These are phyloP conservation scores for Ceratocystis ficicola DNA, from an alignment of 2,329 filamentous ascomycete genomes.

Conservation along the genomic window DNA sequence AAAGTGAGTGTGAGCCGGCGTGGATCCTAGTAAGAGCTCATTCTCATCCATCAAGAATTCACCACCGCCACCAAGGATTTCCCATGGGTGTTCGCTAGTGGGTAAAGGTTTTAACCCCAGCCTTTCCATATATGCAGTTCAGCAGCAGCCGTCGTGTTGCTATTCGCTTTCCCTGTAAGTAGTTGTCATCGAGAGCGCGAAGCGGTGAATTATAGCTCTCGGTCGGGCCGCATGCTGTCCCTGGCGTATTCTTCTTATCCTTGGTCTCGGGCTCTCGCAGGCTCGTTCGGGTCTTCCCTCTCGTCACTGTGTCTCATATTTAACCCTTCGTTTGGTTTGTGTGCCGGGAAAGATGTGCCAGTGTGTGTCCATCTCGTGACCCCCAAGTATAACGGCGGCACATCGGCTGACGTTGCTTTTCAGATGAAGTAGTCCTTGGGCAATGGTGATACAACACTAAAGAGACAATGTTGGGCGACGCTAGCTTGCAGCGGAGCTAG, in stretches of 20 bases:
- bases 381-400: not conserved
- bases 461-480: not conserved
- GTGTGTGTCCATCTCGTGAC: not conserved
- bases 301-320: not conserved
- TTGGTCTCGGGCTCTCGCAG: not conserved
- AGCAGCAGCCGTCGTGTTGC: not conserved
- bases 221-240: not conserved
- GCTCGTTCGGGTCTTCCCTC: not conserved
- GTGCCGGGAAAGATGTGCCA: not conserved
- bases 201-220: not conserved
- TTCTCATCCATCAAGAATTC: not conserved
- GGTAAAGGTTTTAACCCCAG: not conserved
- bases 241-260: conserved; percentile 8
- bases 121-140: not conserved
- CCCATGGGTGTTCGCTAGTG: not conserved
- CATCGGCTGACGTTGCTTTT: conserved; percentile 1
- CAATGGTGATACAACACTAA: not conserved
- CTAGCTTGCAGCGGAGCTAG: not conserved
- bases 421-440: not conserved
- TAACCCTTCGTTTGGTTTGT: not conserved
- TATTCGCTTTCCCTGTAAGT: not conserved
- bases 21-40: not conserved
- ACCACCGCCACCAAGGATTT: not conserved
- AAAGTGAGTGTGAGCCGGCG: not conserved
- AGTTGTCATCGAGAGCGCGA: not conserved